phyloP scores from a whole-genome alignment of 148 eudicot genomes.

The Cornus controversa region DNA sequence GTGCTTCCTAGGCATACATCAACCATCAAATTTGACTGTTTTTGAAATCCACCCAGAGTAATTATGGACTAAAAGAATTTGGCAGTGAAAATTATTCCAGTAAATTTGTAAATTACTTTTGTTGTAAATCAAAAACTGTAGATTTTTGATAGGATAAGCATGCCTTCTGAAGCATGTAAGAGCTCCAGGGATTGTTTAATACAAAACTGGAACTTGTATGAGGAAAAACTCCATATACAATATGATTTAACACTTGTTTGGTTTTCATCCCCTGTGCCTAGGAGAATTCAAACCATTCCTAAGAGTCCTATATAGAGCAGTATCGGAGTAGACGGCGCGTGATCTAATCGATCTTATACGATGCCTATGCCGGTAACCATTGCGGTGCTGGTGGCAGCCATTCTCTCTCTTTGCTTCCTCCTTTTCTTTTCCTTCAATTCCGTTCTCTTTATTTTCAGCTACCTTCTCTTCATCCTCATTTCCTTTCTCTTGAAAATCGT shows the following conservation, averaged over 20 bases:
- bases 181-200: no score
- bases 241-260: not conserved
- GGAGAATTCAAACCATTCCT: slow-evolving; percentile 23
- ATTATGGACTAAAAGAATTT: no score
- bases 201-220: not conserved
- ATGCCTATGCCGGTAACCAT: not conserved
- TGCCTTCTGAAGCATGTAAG: no score
- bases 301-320: slow-evolving; percentile 30
- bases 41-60: no score
- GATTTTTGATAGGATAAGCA: no score
- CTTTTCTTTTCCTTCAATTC: not conserved
- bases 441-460: not conserved
- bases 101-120: no score
- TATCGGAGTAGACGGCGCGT: slow-evolving; percentile 10
- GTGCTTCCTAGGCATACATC: no score
- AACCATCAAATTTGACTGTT: no score
- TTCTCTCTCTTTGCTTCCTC: slow-evolving; percentile 1
- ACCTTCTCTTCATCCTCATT: not conserved
- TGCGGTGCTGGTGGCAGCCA: not conserved
- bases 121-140: not conserved
- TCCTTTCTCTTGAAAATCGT: not conserved
- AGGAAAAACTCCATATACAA: not conserved
- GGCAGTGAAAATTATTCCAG: no score
- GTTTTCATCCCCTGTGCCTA: not conserved
- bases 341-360: not conserved